Conservation (phyloP, 768 basidiomycete genomes). For the Leucocoprinus leucothites region DNA sequence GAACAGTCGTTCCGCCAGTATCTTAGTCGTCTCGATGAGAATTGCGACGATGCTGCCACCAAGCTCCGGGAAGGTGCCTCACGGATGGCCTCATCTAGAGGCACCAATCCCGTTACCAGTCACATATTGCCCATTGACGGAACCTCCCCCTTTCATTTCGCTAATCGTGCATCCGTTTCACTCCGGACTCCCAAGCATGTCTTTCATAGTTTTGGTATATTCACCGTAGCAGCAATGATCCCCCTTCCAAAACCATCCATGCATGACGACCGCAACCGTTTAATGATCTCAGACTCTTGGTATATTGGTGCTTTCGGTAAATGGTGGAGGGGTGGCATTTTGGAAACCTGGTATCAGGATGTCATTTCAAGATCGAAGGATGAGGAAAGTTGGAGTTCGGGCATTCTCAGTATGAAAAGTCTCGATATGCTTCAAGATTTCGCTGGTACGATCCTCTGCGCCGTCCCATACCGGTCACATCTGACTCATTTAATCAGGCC, state of each 20-base stretch:
- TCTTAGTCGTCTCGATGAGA: constrained; percentile 79
- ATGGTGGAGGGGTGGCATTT: constrained; percentile 86
- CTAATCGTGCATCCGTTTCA: constrained; percentile 88
- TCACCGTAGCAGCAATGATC: constrained; percentile 79
- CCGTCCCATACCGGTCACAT: constrained; percentile 1
- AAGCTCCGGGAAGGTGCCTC: constrained; percentile 25
- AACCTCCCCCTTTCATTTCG: constrained; percentile 72
- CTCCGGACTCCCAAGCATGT: constrained; percentile 88
- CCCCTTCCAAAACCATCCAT: constrained; percentile 45
- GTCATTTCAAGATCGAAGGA: constrained; percentile 60
- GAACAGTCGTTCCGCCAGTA: constrained; percentile 96
- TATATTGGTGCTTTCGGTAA: constrained; percentile 88
- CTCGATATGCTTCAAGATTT: constrained; percentile 67
- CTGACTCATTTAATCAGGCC: constrained; percentile 29
- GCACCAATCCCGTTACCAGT: background rate
- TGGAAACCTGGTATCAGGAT: constrained; percentile 79
- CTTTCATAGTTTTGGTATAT: constrained; percentile 83
- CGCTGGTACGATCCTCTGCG: constrained; percentile 44
- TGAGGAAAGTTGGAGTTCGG: constrained; percentile 73
- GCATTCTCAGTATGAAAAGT: constrained; percentile 73
- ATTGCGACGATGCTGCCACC: constrained; percentile 43
- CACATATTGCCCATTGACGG: constrained; percentile 11
- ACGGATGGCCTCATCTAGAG: constrained; percentile 30
- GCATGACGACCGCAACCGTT: constrained; percentile 39
- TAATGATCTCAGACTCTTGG: constrained; percentile 74